Evolutionary conservation across 768 basidiomycete species (phyloP).

Genomic region (Flagelloscypha sp.): DNA sequence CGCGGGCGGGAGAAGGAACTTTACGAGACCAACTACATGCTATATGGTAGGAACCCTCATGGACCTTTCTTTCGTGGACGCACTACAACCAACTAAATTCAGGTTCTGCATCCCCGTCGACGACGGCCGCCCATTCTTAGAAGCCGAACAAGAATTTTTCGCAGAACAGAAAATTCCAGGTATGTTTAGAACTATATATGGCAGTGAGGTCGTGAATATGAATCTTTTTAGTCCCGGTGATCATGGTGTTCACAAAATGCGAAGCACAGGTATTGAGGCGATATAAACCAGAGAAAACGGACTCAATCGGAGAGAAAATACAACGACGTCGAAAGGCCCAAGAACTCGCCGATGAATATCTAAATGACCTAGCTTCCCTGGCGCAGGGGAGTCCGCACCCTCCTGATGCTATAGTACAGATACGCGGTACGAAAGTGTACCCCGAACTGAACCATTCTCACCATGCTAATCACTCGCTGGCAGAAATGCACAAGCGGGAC

Average conservation of each 20-base stretch:
- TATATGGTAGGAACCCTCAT: slow-evolving; percentile 24
- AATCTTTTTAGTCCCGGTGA: slow-evolving; percentile 24
- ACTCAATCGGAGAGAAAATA: too few relatives aligned
- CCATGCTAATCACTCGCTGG: too few relatives aligned
- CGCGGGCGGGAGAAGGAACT: slow-evolving; percentile 11
- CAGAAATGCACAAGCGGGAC: slow-evolving; percentile 15
- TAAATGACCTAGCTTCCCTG: slow-evolving; percentile 11
- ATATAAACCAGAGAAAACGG: too few relatives aligned
- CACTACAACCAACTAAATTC: not conserved
- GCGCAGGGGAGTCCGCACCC: slow-evolving; percentile 9
- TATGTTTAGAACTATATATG: slow-evolving; percentile 5
- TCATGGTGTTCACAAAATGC: slow-evolving; percentile 30
- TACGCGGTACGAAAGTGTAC: slow-evolving; percentile 10
- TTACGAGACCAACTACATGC: slow-evolving; percentile 26
- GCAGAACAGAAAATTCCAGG: slow-evolving; percentile 17
- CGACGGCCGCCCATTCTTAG: slow-evolving; percentile 17
- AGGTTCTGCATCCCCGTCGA: slow-evolving; percentile 33
- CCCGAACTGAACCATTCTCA: not conserved
- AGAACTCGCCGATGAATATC: slow-evolving; percentile 6
- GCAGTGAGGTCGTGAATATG: not conserved
- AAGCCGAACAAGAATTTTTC: slow-evolving; percentile 24
- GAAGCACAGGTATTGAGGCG: too few relatives aligned
- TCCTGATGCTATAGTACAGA: slow-evolving; percentile 11
- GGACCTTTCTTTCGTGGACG: not conserved
- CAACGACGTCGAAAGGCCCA: slow-evolving; percentile 5